These are phyloP conservation scores for Beauveria sp. DNA, from an alignment of 2,329 filamentous ascomycete species.

Conservation along the genomic window DNA sequence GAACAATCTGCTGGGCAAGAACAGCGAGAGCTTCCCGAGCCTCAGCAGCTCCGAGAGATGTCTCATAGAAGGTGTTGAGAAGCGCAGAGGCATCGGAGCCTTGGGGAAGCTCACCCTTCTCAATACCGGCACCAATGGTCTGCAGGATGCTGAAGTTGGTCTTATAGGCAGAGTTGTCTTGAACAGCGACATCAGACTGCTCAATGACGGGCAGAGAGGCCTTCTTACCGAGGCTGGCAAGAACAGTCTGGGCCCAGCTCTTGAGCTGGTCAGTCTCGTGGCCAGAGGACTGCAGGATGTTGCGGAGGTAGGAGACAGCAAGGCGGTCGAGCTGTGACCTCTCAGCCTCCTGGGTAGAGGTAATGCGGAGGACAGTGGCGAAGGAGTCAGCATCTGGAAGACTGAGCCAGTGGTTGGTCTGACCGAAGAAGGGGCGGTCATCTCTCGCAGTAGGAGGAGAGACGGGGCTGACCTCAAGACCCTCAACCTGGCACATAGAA, in stretches of 20 bases:
- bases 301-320: conserved; percentile 8
- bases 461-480: conserved; percentile 10
- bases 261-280: conserved; percentile 10
- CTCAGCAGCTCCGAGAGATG: conserved; percentile 4
- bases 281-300: conserved; percentile 7
- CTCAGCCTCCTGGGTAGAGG: conserved; percentile 5
- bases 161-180: conserved; percentile 6
- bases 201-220: conserved; percentile 1
- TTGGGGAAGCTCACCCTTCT: conserved; percentile 6
- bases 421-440: conserved; percentile 11
- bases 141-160: conserved; percentile 6
- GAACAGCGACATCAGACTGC: neutral
- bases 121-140: conserved; percentile 5
- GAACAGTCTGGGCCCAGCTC: conserved; percentile 10
- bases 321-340: conserved; percentile 10
- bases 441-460: conserved; percentile 9
- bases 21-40: conserved; percentile 4
- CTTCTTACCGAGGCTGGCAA: conserved; percentile 6
- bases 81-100: neutral
- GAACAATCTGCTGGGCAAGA: conserved; percentile 11
- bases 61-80: conserved; percentile 10
- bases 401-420: conserved; percentile 10
- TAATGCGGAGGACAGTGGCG: conserved; percentile 2
- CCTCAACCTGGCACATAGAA: conserved; percentile 9
- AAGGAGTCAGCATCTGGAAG: conserved; percentile 9